Conservation (phyloP, 192 early-diverging fungal species). For the Linnemannia hyalina region DNA sequence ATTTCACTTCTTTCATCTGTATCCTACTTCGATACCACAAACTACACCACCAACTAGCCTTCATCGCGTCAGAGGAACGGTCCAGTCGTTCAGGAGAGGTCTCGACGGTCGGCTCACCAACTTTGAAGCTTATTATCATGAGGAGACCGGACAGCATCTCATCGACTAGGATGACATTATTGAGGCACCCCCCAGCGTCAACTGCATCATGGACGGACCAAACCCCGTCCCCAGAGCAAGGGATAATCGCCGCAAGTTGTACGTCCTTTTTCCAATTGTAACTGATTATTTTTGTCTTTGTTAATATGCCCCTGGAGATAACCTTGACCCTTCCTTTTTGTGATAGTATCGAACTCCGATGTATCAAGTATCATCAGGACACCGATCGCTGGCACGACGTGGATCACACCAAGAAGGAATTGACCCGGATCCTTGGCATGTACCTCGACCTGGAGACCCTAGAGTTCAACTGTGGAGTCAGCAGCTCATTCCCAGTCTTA, state of each 20-base stretch:
- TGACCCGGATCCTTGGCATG: neutral
- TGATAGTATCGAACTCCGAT: neutral
- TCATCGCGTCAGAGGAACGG: neutral
- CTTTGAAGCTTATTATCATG: slow-evolving; percentile 3
- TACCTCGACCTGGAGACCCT: neutral
- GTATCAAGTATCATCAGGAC: neutral
- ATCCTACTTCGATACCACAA: neutral
- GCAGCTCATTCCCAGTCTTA: neutral
- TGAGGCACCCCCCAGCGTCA: neutral
- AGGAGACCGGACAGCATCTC: neutral
- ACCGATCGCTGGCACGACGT: neutral
- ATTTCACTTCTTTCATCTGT: neutral
- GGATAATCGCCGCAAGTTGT: slow-evolving; percentile 15
- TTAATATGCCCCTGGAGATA: neutral
- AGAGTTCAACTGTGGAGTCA: neutral
- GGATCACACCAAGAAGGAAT: neutral
- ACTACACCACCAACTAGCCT: neutral
- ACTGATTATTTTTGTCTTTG: too few relatives aligned
- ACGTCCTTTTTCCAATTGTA: neutral
- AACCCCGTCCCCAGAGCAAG: neutral
- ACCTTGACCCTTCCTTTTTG: neutral
- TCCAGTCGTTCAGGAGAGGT: neutral
- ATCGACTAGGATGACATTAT: slow-evolving; percentile 9
- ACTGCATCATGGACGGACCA: neutral
- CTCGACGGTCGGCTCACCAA: neutral